phyloP scores from a whole-genome alignment of 2,329 filamentous ascomycete species.

The Cadophora sp. region DNA sequence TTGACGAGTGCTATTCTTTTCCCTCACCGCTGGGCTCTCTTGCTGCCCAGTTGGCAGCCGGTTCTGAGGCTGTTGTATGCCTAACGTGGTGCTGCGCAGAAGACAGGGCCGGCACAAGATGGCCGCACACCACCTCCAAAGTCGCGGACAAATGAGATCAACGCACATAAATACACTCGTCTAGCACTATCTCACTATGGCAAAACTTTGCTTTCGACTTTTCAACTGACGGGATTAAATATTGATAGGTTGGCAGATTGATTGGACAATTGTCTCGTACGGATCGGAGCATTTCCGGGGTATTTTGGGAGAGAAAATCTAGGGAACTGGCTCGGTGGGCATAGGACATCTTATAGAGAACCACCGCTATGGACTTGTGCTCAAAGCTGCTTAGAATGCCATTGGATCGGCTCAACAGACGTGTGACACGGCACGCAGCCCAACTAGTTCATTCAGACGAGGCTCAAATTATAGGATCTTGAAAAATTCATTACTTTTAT shows the following conservation, averaged over 20 bases:
- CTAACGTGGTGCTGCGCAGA: not conserved
- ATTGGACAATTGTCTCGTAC: not conserved
- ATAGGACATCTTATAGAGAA: not conserved
- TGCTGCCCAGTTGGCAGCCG: not conserved
- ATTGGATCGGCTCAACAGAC: not conserved
- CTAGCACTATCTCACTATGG: not conserved
- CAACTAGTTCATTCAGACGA: not conserved
- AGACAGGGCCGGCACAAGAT: not conserved
- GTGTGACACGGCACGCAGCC: not conserved
- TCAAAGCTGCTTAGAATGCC: not conserved
- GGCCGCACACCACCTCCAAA: slow-evolving; percentile 1
- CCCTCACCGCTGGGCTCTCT: not conserved
- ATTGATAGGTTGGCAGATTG: not conserved
- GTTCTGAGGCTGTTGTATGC: slow-evolving; percentile 1
- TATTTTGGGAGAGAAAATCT: not conserved
- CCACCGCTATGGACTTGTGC: not conserved
- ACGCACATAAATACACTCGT: slow-evolving; percentile 9
- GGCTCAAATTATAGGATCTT: not conserved
- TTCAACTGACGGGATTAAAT: not conserved
- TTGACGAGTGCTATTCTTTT: not conserved
- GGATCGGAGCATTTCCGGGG: not conserved
- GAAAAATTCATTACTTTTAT: not conserved
- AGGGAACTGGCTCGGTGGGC: not conserved
- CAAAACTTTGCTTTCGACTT: not conserved
- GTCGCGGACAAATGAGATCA: not conserved